Evolutionary conservation across 192 early-diverging fungal species (phyloP).

Genomic region (Dispira simplex): DNA sequence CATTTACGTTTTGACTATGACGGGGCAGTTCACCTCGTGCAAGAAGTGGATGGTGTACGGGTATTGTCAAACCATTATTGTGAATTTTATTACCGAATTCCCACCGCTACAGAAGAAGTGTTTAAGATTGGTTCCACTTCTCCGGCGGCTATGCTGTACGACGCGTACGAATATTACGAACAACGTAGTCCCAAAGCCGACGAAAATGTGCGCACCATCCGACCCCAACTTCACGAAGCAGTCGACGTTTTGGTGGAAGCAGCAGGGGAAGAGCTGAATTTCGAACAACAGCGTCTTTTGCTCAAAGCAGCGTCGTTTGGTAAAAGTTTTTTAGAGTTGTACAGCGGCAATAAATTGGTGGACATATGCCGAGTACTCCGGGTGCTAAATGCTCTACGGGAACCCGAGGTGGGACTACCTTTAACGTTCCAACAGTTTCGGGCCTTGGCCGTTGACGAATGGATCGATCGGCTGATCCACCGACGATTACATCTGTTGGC

Average conservation of each 20-base stretch:
- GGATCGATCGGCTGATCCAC: conserved; percentile 70
- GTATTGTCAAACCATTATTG: conserved; percentile 72
- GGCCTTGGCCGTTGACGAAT: conserved; percentile 57
- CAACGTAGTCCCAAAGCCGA: conserved; percentile 68
- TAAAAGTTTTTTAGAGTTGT: conserved; percentile 78
- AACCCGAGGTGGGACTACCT: conserved; percentile 77
- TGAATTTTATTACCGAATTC: conserved; percentile 80
- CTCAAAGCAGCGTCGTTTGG: conserved; percentile 81
- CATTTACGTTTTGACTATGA: conserved; percentile 45
- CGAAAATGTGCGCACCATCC: conserved; percentile 85
- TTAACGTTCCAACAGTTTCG: conserved; percentile 67
- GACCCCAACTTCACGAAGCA: conserved; percentile 60
- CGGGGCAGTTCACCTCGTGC: conserved; percentile 60
- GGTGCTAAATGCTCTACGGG: conserved; percentile 77
- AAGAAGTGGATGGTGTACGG: conserved; percentile 86
- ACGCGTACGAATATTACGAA: conserved; percentile 57
- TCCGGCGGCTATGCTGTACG: conserved; percentile 83
- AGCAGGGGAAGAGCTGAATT: conserved; percentile 72
- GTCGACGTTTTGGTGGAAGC: conserved; percentile 88
- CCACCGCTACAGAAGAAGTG: conserved; percentile 61
- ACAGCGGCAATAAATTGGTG: conserved; percentile 73
- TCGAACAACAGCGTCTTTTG: conserved; percentile 63
- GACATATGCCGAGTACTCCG: conserved; percentile 75
- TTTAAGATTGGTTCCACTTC: conserved; percentile 93
- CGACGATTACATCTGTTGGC: conserved; percentile 80